Conservation (phyloP, 2,329 filamentous ascomycete genomes). For the Scedosporium aurantiacum region DNA sequence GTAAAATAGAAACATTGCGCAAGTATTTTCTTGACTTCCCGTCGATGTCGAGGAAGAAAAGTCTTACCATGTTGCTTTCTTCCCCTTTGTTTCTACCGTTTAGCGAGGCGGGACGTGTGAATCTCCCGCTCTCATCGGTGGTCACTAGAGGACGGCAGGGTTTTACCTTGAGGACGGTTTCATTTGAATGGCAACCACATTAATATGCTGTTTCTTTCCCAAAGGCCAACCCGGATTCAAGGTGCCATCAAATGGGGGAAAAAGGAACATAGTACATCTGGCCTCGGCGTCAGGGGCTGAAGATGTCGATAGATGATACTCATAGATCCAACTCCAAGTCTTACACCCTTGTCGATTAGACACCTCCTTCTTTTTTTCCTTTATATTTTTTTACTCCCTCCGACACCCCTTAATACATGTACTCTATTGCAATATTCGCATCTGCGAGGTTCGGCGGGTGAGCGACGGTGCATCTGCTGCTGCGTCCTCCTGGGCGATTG, state of each 20-base stretch:
- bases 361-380: neutral
- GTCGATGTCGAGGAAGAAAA: too few species aligned
- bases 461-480: neutral
- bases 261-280: neutral
- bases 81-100: neutral
- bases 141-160: neutral
- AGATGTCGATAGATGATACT: neutral
- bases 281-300: neutral
- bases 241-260: neutral
- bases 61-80: too few species aligned
- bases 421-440: neutral
- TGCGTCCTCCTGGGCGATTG: neutral
- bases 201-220: neutral
- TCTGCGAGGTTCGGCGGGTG: neutral
- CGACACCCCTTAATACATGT: neutral
- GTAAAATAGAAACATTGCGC: too few species aligned
- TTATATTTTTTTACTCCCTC: neutral
- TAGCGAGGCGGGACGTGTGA: conserved; percentile 2
- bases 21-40: too few species aligned
- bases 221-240: neutral
- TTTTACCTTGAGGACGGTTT: conserved; percentile 1
- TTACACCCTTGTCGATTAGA: neutral
- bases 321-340: neutral
- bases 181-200: neutral
- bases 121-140: neutral